Percentiles rank a stretch among this genome's conserved stretches.
Conservation (phyloP, 164 flowering plant species). For the Stephania japonica region DNA sequence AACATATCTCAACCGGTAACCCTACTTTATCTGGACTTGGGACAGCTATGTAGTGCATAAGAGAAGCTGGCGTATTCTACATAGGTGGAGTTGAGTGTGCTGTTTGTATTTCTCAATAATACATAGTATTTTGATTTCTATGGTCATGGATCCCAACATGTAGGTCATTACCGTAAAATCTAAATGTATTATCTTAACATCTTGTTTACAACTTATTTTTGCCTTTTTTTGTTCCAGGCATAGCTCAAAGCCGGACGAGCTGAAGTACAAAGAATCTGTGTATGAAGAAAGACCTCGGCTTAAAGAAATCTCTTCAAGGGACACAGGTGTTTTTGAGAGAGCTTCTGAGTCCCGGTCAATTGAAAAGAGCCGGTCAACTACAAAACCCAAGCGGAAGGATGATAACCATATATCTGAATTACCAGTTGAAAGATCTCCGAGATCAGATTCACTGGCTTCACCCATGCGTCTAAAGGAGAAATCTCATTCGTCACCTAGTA, state of each 20-base stretch:
- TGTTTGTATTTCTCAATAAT: background rate
- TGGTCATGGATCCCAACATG: background rate
- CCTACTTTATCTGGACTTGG: too few relatives aligned
- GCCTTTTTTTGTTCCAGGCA: slow-evolving; percentile 25
- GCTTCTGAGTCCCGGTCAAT: slow-evolving; percentile 25
- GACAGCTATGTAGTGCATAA: too few relatives aligned
- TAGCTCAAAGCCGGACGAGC: slow-evolving; percentile 35
- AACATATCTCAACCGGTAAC: too few relatives aligned
- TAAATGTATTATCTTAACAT: background rate
- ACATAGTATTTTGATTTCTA: background rate
- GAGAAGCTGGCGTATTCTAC: too few relatives aligned
- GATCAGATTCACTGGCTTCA: slow-evolving; percentile 39
- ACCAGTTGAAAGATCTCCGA: slow-evolving; percentile 45
- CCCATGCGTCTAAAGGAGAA: slow-evolving; percentile 45
- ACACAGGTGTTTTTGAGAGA: slow-evolving; percentile 30
- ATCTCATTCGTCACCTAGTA: slow-evolving; percentile 62
- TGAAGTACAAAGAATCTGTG: slow-evolving; percentile 30
- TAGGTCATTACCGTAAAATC: background rate
- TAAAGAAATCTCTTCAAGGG: slow-evolving; percentile 25
- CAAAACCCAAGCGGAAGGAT: slow-evolving; percentile 33
- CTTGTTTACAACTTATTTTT: background rate
- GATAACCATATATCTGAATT: slow-evolving; percentile 32
- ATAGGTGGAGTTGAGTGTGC: too few relatives aligned
- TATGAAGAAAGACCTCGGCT: slow-evolving; percentile 36
- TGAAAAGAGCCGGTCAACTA: slow-evolving; percentile 34